Conservation (phyloP, 257 asterid species). For the Rehmannia glutinosa region DNA sequence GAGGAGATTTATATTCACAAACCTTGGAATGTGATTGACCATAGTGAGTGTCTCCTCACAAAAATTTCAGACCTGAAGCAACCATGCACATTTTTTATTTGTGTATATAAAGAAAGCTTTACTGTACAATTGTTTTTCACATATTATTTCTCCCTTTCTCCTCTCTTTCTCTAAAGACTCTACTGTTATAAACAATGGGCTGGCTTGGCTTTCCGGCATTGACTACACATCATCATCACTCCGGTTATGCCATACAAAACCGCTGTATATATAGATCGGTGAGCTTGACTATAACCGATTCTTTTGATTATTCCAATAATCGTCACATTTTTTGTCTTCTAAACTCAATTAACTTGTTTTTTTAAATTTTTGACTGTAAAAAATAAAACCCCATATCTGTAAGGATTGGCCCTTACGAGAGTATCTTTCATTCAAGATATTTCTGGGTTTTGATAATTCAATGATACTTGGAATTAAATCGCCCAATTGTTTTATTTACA, state of each 20-base stretch:
- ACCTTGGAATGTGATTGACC: constrained; percentile 17
- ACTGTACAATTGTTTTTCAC: not conserved
- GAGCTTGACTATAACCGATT: too few species aligned
- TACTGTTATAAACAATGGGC: too few species aligned
- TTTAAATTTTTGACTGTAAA: constrained; percentile 3
- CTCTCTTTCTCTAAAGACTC: too few species aligned
- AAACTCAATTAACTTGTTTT: constrained; percentile 19
- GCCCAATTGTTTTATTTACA: constrained; percentile 21
- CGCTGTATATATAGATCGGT: too few species aligned
- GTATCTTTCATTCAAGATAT: constrained; percentile 31
- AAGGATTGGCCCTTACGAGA: constrained; percentile 32
- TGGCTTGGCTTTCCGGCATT: too few species aligned
- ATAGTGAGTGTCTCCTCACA: not conserved
- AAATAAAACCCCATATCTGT: constrained; percentile 30
- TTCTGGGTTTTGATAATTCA: constrained; percentile 31
- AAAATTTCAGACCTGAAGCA: constrained; percentile 14
- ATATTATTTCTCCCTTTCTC: not conserved
- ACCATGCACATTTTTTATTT: constrained; percentile 20
- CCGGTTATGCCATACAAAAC: too few species aligned
- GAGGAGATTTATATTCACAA: not conserved
- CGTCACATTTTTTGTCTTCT: constrained; percentile 8
- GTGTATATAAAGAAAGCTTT: constrained; percentile 14
- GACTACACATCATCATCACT: too few species aligned
- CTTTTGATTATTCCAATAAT: not conserved
- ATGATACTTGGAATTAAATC: constrained; percentile 38